Percentiles rank a stretch among this genome's conserved stretches.
These are phyloP conservation scores for Calamus simplicifolius DNA, from an alignment of 176 grass and related monocot species.

Conservation along the genomic window DNA sequence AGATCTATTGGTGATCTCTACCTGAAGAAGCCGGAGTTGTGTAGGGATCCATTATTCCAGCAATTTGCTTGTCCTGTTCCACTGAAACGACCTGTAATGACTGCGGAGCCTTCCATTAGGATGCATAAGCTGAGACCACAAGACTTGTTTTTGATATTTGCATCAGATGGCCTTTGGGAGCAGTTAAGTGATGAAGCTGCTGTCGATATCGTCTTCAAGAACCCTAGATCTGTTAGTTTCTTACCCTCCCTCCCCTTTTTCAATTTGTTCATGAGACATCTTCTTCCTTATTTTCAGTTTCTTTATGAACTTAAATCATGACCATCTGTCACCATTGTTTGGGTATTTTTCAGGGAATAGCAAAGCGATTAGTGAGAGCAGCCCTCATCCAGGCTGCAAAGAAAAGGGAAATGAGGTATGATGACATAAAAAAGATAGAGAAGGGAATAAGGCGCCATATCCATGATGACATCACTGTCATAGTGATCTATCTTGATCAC, in stretches of 20 bases:
- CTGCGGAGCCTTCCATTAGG: conserved; percentile 6
- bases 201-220: conserved; percentile 2
- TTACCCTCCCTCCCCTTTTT: not conserved
- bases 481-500: conserved; percentile 9
- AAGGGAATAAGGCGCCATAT: conserved; percentile 5
- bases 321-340: not conserved
- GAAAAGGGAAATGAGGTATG: conserved; percentile 7
- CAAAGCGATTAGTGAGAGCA: conserved; percentile 7
- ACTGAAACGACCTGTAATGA: conserved; percentile 12
- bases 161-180: conserved; percentile 14
- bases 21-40: conserved; percentile 6
- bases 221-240: conserved; percentile 6
- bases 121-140: not conserved
- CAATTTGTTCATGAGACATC: no score
- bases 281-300: no score
- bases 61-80: conserved; percentile 4
- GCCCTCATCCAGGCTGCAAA: conserved; percentile 5
- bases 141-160: conserved; percentile 16
- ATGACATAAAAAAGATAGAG: conserved; percentile 4
- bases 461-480: conserved; percentile 15
- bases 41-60: conserved; percentile 9
- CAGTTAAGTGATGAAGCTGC: conserved; percentile 9
- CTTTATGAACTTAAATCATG: not conserved
- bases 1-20: conserved; percentile 12
- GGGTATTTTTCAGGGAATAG: conserved; percentile 7